These are phyloP conservation scores for Manihot esculenta DNA, from an alignment of 441 rosid species.

Conservation along the genomic window DNA sequence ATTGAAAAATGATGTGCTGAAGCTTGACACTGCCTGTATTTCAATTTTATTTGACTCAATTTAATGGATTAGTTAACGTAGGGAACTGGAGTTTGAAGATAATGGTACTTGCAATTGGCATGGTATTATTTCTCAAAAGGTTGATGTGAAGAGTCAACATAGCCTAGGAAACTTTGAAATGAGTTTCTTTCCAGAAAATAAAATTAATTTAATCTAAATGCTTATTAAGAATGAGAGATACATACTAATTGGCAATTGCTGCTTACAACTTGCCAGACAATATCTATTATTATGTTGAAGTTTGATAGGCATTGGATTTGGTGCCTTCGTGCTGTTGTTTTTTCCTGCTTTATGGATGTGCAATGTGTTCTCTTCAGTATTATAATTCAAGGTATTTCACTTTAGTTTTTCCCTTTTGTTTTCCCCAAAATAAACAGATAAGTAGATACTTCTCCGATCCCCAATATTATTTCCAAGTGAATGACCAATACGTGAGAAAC, in stretches of 20 bases:
- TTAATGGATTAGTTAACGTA: not conserved
- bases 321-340: not conserved
- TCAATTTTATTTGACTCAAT: not conserved
- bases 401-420: constrained; percentile 14
- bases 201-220: not conserved
- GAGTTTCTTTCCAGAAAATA: not conserved
- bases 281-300: not conserved
- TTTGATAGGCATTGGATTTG: not conserved
- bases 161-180: not conserved
- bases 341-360: not conserved
- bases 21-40: not conserved
- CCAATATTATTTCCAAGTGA: constrained; percentile 97
- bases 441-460: constrained; percentile 89
- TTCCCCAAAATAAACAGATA: constrained; percentile 49
- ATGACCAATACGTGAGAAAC: constrained; percentile 93
- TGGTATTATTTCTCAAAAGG: too few relatives aligned
- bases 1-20: constrained; percentile 5
- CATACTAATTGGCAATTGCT: too few relatives aligned
- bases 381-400: constrained; percentile 3
- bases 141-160: not conserved
- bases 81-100: not conserved
- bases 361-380: constrained; percentile 5
- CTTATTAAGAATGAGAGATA: not conserved
- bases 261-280: not conserved
- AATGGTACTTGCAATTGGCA: not conserved